Conservation (phyloP, 2,329 filamentous ascomycete species). For the Onygenales sp. region DNA sequence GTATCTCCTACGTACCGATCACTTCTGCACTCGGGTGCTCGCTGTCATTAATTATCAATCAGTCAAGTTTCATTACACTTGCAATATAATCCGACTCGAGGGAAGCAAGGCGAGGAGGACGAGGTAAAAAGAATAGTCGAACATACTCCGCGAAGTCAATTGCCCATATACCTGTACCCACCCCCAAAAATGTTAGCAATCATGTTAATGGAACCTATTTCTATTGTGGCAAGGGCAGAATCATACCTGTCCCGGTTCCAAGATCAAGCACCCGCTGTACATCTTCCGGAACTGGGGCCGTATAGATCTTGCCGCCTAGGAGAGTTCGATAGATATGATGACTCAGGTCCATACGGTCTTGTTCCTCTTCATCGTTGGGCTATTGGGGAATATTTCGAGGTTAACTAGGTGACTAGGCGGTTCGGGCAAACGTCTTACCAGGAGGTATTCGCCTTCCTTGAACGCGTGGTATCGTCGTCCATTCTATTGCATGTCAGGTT, state of each 20-base stretch:
- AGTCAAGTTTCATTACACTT: no score
- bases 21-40: background rate
- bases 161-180: conserved; percentile 9
- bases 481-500: background rate
- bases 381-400: background rate
- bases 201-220: background rate
- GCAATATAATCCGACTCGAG: no score
- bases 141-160: conserved; percentile 13
- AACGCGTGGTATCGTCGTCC: conserved; percentile 1
- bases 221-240: background rate
- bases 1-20: background rate
- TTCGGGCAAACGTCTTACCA: background rate
- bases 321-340: conserved; percentile 17
- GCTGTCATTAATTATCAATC: background rate
- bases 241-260: conserved; percentile 12
- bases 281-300: conserved; percentile 17
- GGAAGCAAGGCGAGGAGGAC: background rate
- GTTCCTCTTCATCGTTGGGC: conserved; percentile 11
- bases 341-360: conserved; percentile 12
- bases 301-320: conserved; percentile 12
- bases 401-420: background rate
- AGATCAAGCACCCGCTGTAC: conserved; percentile 11
- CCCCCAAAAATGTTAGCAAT: background rate
- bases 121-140: background rate
- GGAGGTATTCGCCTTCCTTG: conserved; percentile 2